Evolutionary conservation across 1,139 yeast genomes (phyloP), one percentile per base, ranked within the genome.

Genomic region (Saccharomyces hybrid): DNA sequence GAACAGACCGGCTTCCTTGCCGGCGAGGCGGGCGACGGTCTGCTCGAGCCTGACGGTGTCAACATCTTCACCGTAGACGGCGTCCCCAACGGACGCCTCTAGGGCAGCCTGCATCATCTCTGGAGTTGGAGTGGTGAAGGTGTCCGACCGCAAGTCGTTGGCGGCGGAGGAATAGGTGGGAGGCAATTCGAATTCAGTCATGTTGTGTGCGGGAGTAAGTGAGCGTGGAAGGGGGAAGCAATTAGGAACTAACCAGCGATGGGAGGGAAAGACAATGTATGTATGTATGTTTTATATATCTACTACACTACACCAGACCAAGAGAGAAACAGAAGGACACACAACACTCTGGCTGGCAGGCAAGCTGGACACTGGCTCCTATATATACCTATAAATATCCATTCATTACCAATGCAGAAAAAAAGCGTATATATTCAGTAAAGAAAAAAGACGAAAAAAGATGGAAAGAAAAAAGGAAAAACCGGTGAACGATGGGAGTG

Each of bases 61-160:
- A 28, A 73, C 73, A 69, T 91, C 97, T 71, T 91, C 97, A 59
- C 83, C 80, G 72, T 90, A 90, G 29, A 91, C 97, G 2, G 95
- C 82, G 67, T 91, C 98, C 51, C 98, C 98, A 62, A 81, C 71
- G 4, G 93, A 75, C 46, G 89, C 83, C 31, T 75, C 68, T 27
- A 79, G 58, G 54, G 81, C 83, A 14, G 88, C 84, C 55, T 76
- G 75, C 51, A 84, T 68, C 97, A 91, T 90, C 51, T 82, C 75
- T 54, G 77, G 78, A 2, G 96, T 86, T 41, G 97, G 98, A 11
- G 89, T 88, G 9, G 97, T 91, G 80, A 91, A 90, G 2, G 97
- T 91, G 69, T 91, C 98, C 68, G 93, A 83, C 69, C 93, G 80
- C 69, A 86, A 83, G 65, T 82, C 87, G 64, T 81, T 81, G 32